Evolutionary conservation across 345 rosid species (phyloP), one percentile per base, ranked within the genome.

Genomic region (Aquilaria sinensis): DNA sequence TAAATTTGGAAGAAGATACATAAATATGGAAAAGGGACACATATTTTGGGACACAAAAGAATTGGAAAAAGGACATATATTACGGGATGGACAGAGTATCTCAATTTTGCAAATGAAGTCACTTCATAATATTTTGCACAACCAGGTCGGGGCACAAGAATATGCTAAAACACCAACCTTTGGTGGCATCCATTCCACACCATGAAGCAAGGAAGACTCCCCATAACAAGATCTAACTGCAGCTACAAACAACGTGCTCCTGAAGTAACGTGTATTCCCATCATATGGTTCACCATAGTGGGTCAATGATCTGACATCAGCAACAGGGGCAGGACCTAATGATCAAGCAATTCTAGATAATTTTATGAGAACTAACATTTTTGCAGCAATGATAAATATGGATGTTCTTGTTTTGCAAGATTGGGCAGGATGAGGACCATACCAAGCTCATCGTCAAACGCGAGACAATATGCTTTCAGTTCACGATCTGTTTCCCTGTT

Each of bases 221-320:
- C 89, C 85, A 51, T 86, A 93, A 69, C 95, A 94, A 23, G 99
- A 85, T 83, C 99, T 83, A 74, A 94, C 97, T 0, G 96, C 81
- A 75, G 99, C 94, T 63, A 90, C 96, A 73, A 86, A 94, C 61
- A 94, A 68, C 10, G 89, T 90, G 79, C 89, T 88, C 69, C 90
- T 80, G 64, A 94, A 94, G 77, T 52, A 90, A 52, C 97, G 87
- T 11, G 99, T 94, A 69, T 90, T 93, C 64, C 98, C 99, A 77
- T 94, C 99, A 69, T 94, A 90, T 72, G 99, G 97, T 79, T 94
- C 99, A 41, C 99, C 99, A 62, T 86, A 94, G 85, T 90, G 97
- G 53, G 99, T 94, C 81, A 94, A 82, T 6, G 97, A 94, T 77
- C 82, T 83, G 65, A 90, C 87, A 80, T 90, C 83, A 73, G 97